A percentile compares a stretch with the other conserved stretches of the same genome.
Conservation (phyloP, 176 grass and related monocot species). For the Otatea glauca region DNA sequence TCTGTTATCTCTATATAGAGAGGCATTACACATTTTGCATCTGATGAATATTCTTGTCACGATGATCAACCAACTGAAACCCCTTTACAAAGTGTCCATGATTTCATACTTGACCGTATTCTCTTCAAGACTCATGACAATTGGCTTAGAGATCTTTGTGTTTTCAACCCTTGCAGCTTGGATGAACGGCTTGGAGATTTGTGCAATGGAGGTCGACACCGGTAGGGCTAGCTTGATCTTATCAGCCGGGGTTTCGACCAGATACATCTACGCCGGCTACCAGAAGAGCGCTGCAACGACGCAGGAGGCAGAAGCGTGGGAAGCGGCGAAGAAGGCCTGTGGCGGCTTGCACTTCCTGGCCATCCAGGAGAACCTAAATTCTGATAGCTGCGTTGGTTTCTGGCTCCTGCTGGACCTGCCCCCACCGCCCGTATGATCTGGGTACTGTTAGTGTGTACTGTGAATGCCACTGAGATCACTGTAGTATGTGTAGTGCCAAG, state of each 20-base stretch:
- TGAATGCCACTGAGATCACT: background rate
- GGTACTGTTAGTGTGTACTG: background rate
- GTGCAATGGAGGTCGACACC: slow-evolving; percentile 68
- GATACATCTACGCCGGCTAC: slow-evolving; percentile 89
- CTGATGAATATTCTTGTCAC: background rate
- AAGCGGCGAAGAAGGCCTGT: slow-evolving; percentile 80
- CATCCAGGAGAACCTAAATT: slow-evolving; percentile 87
- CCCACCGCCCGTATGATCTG: slow-evolving; percentile 69
- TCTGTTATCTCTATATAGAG: no score
- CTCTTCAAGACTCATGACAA: background rate
- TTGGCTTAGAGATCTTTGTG: background rate
- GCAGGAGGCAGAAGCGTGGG: slow-evolving; percentile 94
- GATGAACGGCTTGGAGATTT: slow-evolving; percentile 95
- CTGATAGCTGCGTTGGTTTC: slow-evolving; percentile 80
- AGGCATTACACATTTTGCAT: background rate
- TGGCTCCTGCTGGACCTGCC: slow-evolving; percentile 96
- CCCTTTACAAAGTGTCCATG: background rate
- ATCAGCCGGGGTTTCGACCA: slow-evolving; percentile 75
- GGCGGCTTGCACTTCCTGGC: slow-evolving; percentile 92
- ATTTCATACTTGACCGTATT: background rate
- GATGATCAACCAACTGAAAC: slow-evolving; percentile 3
- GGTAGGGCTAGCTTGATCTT: slow-evolving; percentile 64
- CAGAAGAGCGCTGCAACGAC: slow-evolving; percentile 80
- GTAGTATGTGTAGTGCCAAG: slow-evolving; percentile 47
- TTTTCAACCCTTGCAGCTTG: slow-evolving; percentile 59